phyloP scores from a whole-genome alignment of 495 filamentous ascomycete genomes.

The Hypoxylon subgilvum region DNA sequence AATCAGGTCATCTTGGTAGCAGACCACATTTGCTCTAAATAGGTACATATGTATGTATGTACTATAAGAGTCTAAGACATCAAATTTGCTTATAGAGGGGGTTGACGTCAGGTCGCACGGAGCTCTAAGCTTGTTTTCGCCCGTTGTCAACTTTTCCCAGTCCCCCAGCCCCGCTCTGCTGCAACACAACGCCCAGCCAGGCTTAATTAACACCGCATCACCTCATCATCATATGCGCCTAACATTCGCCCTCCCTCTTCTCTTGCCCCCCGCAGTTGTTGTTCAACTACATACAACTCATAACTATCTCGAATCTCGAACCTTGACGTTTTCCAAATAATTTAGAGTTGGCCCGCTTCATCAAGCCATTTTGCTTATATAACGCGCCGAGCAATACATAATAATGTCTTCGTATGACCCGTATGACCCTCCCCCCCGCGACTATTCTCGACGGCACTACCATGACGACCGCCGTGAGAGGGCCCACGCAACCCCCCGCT shows the following conservation, averaged over 20 bases:
- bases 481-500: constrained; percentile 48
- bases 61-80: constrained; percentile 4
- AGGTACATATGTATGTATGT: no score
- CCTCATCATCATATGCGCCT: constrained; percentile 28
- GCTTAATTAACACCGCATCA: constrained; percentile 1
- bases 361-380: background rate
- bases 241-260: background rate
- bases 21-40: no score
- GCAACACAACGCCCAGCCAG: background rate
- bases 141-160: constrained; percentile 3
- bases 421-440: constrained; percentile 51
- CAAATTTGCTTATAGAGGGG: constrained; percentile 7
- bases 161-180: constrained; percentile 22
- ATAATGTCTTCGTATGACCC: constrained; percentile 57
- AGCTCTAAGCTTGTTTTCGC: constrained; percentile 29
- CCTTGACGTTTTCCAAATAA: background rate
- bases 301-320: background rate
- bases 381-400: background rate
- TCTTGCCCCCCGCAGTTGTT: constrained; percentile 4
- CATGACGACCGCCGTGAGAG: constrained; percentile 55
- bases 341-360: background rate
- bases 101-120: constrained; percentile 32
- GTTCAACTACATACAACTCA: constrained; percentile 2
- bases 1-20: no score
- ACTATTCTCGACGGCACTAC: constrained; percentile 51